phyloP scores from a whole-genome alignment of 1,284 basidiomycete genomes.

The Leucoagaricus sp. region DNA sequence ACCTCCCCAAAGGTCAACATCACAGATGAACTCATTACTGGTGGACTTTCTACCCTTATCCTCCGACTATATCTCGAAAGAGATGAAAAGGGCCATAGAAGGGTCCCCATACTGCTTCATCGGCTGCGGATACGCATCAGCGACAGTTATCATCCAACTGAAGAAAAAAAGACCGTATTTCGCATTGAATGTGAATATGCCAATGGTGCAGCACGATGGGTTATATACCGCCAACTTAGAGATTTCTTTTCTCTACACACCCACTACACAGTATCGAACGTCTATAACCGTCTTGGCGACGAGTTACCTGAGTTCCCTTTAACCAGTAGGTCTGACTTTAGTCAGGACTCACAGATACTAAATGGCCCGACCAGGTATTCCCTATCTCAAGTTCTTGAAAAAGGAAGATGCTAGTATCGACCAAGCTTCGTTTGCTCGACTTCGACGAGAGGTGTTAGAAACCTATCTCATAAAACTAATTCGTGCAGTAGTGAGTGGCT shows the following conservation, averaged over 20 bases:
- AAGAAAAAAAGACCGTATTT: slow-evolving; percentile 81
- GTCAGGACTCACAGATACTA: neutral
- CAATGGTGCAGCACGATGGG: slow-evolving; percentile 94
- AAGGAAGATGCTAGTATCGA: slow-evolving; percentile 56
- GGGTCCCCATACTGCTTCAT: slow-evolving; percentile 88
- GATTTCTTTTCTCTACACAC: slow-evolving; percentile 93
- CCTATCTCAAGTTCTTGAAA: slow-evolving; percentile 85
- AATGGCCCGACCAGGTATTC: slow-evolving; percentile 55
- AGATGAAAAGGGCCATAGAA: slow-evolving; percentile 84
- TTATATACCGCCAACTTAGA: slow-evolving; percentile 91
- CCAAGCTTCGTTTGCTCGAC: slow-evolving; percentile 75
- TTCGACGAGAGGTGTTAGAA: slow-evolving; percentile 84
- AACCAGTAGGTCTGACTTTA: slow-evolving; percentile 58
- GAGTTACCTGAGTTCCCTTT: slow-evolving; percentile 92
- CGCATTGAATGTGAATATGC: slow-evolving; percentile 97
- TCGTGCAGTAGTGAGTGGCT: slow-evolving; percentile 74
- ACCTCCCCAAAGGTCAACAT: slow-evolving; percentile 66
- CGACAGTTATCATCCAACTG: slow-evolving; percentile 83
- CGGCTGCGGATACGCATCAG: slow-evolving; percentile 83
- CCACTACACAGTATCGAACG: slow-evolving; percentile 89
- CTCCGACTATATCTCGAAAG: slow-evolving; percentile 90
- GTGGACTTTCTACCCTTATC: slow-evolving; percentile 82
- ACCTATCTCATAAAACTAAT: slow-evolving; percentile 90
- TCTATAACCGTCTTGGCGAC: slow-evolving; percentile 69
- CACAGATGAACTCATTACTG: slow-evolving; percentile 82